A percentile compares a stretch with the other conserved stretches of the same genome.
Conservation (phyloP, 2,329 filamentous ascomycete species). For the Mycosphaerella sp. region DNA sequence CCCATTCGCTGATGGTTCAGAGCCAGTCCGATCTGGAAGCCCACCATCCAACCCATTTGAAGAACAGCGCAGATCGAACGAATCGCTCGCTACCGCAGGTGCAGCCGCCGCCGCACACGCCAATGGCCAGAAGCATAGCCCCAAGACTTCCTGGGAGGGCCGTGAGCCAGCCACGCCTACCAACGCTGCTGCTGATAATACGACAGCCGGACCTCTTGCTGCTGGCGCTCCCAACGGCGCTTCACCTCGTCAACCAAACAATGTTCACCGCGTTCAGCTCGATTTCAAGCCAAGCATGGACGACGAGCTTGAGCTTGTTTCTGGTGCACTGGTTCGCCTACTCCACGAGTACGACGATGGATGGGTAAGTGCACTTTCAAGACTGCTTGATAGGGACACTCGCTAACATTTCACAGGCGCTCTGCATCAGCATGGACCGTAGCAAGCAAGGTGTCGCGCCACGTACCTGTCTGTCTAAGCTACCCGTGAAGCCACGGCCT, state of each 20-base stretch:
- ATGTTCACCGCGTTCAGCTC: conserved; percentile 87
- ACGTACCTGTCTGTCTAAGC: conserved; percentile 84
- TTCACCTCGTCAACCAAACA: conserved; percentile 38
- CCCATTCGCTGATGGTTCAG: conserved; percentile 28
- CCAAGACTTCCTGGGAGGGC: conserved; percentile 21
- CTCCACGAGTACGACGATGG: conserved; percentile 97
- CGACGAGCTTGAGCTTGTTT: conserved; percentile 76
- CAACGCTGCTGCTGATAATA: conserved; percentile 29
- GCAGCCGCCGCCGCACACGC: conserved; percentile 9
- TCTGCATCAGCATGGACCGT: conserved; percentile 84
- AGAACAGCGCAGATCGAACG: conserved; percentile 22
- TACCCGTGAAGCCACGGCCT: conserved; percentile 78
- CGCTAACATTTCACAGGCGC: conserved; percentile 53
- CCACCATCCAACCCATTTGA: conserved; percentile 30
- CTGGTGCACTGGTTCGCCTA: conserved; percentile 79
- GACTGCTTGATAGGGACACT: not conserved
- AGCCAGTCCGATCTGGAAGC: conserved; percentile 29
- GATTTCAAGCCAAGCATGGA: conserved; percentile 91
- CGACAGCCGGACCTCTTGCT: conserved; percentile 38
- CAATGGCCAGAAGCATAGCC: conserved; percentile 14
- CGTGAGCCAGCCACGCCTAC: conserved; percentile 22
- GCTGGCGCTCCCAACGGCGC: conserved; percentile 34
- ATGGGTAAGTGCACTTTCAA: conserved; percentile 63
- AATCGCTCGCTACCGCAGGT: conserved; percentile 9
- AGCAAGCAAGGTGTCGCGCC: conserved; percentile 90